Base-by-base conservation (phyloP, 148 eudicot species). In the Fagopyrum homotropicum region DNA sequence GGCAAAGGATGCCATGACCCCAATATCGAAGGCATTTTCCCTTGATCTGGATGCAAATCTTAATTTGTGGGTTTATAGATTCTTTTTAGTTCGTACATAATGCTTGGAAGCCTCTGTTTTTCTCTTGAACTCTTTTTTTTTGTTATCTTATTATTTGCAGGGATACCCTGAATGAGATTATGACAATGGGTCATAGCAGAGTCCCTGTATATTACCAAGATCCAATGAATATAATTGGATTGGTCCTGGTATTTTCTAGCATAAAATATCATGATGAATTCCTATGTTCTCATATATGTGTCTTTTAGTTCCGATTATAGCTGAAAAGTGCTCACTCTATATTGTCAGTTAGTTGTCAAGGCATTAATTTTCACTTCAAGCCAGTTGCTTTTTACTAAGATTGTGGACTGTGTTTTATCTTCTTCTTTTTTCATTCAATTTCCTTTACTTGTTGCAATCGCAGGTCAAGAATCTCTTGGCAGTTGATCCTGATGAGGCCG, bases 11-110 rank as follows among this genome's bases (percentile, higher is more conserved):
- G 99, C 99, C 64, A 92, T 95, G 99, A 95, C 98, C 50, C 93
- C 89, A 49, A 95, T 95, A 78, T 80, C 91, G 80, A 92, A 92
- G 91, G 97, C 99, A 83, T 95, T 95, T 86, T 90, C 99, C 86
- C 89, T 95, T 90, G 98, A 95, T 90, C 90, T 95, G 82, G 94
- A 95, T 86, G 96, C 92, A 86, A 92, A 82, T 85, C 96, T 95
- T 88, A 86, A 82, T 85, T 89, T 90, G 97, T 95, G 93, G 86
- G 96, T 90, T 84, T 77, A 82, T 83, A 44, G 69, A 79, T 81
- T 73, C 61, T 78, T 78, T 54, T 66, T 52, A 60, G 76, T 75
- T 82, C 75, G 16, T 77, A 69, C 57, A 8, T 76, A 70, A 68
- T 73, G 63, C 35, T 51, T 64, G 54, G 66, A 30, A 43, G 45